Conservation (phyloP, 2,329 filamentous ascomycete genomes). For the Remersonia thermophila region DNA sequence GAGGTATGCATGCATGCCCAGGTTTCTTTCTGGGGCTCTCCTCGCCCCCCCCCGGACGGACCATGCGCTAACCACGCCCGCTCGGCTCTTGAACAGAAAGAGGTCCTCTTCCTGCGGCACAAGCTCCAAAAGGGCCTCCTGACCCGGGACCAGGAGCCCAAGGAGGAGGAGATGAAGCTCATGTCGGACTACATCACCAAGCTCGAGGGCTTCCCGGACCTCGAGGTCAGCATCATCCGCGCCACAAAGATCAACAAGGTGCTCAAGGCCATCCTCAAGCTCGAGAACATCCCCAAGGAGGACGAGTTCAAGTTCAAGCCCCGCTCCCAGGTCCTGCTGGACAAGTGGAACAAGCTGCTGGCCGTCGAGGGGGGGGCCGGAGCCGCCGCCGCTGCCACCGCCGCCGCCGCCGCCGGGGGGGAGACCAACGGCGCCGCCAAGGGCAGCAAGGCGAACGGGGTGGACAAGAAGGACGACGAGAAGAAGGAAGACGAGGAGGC, state of each 20-base stretch:
- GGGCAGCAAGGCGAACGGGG: slow-evolving; percentile 27
- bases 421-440: slow-evolving; percentile 33
- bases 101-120: slow-evolving; percentile 87
- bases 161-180: slow-evolving; percentile 67
- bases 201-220: slow-evolving; percentile 65
- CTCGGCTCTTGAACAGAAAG: slow-evolving; percentile 43
- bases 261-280: slow-evolving; percentile 83
- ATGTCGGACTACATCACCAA: slow-evolving; percentile 71
- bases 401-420: slow-evolving; percentile 22
- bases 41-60: too few species aligned
- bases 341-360: slow-evolving; percentile 81
- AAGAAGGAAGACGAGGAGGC: slow-evolving; percentile 26
- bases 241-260: slow-evolving; percentile 98
- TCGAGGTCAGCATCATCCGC: slow-evolving; percentile 82
- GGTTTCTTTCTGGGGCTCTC: too few species aligned
- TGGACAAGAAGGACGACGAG: slow-evolving; percentile 26
- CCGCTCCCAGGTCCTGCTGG: slow-evolving; percentile 66
- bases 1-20: slow-evolving; percentile 37
- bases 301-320: slow-evolving; percentile 82
- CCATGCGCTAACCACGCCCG: too few species aligned
- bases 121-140: slow-evolving; percentile 91
- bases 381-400: slow-evolving; percentile 22
- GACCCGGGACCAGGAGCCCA: slow-evolving; percentile 70
- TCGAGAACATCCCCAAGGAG: slow-evolving; percentile 74
- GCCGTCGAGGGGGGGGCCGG: slow-evolving; percentile 38